Base-by-base conservation (phyloP, 2,329 filamentous ascomycete genomes). In the Geosmithia putterillii region DNA sequence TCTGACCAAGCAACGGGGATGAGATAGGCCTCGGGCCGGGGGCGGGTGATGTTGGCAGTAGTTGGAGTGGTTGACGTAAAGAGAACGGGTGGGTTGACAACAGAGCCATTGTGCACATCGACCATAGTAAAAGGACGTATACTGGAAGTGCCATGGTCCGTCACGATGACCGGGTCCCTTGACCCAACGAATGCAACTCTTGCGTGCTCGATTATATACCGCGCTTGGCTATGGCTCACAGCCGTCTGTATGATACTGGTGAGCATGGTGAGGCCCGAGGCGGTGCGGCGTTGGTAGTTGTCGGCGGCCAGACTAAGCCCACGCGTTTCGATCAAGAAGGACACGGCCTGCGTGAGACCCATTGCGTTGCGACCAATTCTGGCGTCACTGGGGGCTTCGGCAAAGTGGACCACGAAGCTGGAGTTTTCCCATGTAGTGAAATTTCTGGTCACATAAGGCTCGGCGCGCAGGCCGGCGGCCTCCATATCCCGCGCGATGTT, bases 331-430 rank as follows among this genome's bases (percentile, higher is more conserved):
- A 51, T 47, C 2, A 60, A 45, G 38, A 60, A 57, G 0, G 54
- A 50, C 22, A 60, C 43, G 4, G 57, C 46, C 34, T 60, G 58
- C 0, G 51, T 53, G 15, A 58, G 40, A 2, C 55, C 56, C 38
- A 60, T 53, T 3, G 56, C 48, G 8, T 54, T 59, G n/a, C 55
- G 52, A 1, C 56, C 58, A 10, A 57, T 57, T 42, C 55, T 55
- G 20, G 50, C 50, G 17, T 59, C 55, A 0, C 54, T 54, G 0
- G 52, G 52, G 7, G 56, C 53, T 42, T 60, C 57, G 7, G 50
- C 48, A 7, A 58, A 54, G 2, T 49, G 43, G 7, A 57, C 28
- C 6, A 51, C 44, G 18, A 42, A 45, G 44, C 7, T 51, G 42
- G 4, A 46, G 9, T 40, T 38, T 37, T 14, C 44, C 1, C 37